Percentiles rank a stretch among this genome's conserved stretches.
Conservation (phyloP, 345 rosid species). For the Brassica carinata region DNA sequence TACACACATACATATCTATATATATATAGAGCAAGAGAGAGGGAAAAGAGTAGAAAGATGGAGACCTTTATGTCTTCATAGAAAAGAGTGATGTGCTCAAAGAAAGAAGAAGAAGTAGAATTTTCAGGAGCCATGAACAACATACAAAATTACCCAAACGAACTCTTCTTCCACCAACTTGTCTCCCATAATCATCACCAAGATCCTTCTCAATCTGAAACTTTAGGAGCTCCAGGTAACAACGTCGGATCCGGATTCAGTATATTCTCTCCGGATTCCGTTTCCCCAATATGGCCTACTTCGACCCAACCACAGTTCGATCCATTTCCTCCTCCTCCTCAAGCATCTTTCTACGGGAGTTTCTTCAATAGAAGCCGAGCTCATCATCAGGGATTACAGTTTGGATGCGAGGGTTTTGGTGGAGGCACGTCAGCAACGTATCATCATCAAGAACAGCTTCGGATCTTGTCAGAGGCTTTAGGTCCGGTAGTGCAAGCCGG, state of each 20-base stretch:
- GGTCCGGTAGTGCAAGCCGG: slow-evolving; percentile 65
- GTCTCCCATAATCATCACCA: slow-evolving; percentile 23
- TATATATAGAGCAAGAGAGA: neutral
- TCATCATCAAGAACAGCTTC: slow-evolving; percentile 64
- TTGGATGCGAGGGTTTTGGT: slow-evolving; percentile 49
- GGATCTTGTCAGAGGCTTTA: slow-evolving; percentile 77
- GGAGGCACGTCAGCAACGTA: slow-evolving; percentile 38
- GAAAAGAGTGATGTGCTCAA: slow-evolving; percentile 52
- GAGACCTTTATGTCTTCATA: slow-evolving; percentile 27
- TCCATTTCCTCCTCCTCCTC: slow-evolving; percentile 45
- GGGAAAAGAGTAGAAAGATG: slow-evolving; percentile 20
- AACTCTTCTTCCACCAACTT: slow-evolving; percentile 62
- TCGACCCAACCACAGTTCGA: slow-evolving; percentile 42
- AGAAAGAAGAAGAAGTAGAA: slow-evolving; percentile 56
- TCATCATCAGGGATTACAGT: slow-evolving; percentile 43
- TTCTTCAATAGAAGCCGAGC: slow-evolving; percentile 54
- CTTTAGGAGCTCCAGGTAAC: slow-evolving; percentile 18
- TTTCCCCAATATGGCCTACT: slow-evolving; percentile 49
- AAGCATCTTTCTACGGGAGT: slow-evolving; percentile 63
- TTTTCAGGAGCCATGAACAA: slow-evolving; percentile 58
- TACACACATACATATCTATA: too few relatives aligned
- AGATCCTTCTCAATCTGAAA: slow-evolving; percentile 11
- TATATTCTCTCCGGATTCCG: slow-evolving; percentile 53
- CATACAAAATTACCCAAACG: slow-evolving; percentile 68
- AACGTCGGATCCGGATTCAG: slow-evolving; percentile 43